Conservation (phyloP, 345 rosid genomes). For the Brassica cretica region DNA sequence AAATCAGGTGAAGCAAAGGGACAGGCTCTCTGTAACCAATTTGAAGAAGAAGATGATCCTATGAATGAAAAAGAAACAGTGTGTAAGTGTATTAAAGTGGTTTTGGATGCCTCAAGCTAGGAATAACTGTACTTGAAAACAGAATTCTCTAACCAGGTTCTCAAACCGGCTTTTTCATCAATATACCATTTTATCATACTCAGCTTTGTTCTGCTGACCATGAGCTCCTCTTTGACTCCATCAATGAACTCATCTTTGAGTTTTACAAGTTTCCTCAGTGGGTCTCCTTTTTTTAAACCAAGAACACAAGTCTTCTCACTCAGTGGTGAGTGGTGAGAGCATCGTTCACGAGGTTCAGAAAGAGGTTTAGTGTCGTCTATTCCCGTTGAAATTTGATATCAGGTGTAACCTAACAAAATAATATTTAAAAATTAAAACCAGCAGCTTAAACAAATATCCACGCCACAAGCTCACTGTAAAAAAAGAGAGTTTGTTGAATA, state of each 20-base stretch:
- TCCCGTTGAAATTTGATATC: slow-evolving; percentile 44
- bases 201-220: slow-evolving; percentile 38
- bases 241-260: background rate
- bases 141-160: slow-evolving; percentile 4
- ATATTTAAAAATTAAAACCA: too few relatives aligned
- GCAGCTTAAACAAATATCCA: too few relatives aligned
- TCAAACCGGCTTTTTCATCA: too few relatives aligned
- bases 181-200: too few relatives aligned
- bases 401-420: too few relatives aligned
- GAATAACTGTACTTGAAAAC: slow-evolving; percentile 62
- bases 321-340: slow-evolving; percentile 34
- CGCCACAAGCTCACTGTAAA: too few relatives aligned
- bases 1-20: slow-evolving; percentile 51
- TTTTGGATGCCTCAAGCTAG: slow-evolving; percentile 54
- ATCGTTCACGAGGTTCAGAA: slow-evolving; percentile 56
- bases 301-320: slow-evolving; percentile 44
- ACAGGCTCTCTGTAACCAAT: slow-evolving; percentile 47
- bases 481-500: too few relatives aligned
- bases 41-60: slow-evolving; percentile 34
- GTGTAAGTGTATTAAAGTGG: slow-evolving; percentile 42
- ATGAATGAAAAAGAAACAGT: background rate
- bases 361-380: slow-evolving; percentile 60
- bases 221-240: slow-evolving; percentile 67
- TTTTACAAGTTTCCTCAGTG: too few relatives aligned
- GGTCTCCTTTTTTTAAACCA: too few relatives aligned